A percentile compares a stretch with the other conserved stretches of the same genome.
Conservation (phyloP, 148 eudicot species). For the Camellia granthamiana region DNA sequence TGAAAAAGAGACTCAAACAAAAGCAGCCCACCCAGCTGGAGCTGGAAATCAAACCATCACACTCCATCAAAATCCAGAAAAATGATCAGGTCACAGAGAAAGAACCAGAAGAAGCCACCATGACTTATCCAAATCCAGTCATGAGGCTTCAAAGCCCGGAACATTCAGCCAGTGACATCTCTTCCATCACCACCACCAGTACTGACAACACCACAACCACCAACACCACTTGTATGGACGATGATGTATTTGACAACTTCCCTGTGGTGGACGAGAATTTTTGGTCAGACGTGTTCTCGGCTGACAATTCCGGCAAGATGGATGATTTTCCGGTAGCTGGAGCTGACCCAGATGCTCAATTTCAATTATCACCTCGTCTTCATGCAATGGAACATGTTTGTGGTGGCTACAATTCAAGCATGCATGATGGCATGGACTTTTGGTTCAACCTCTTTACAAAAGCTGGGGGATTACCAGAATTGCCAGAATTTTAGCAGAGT, state of each 20-base stretch:
- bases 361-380: background rate
- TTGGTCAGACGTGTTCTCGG: slow-evolving; percentile 47
- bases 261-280: slow-evolving; percentile 43
- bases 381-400: background rate
- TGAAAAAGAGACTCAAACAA: slow-evolving; percentile 47
- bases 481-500: slow-evolving; percentile 17
- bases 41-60: background rate
- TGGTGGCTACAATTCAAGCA: slow-evolving; percentile 2
- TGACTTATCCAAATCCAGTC: background rate
- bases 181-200: slow-evolving; percentile 30
- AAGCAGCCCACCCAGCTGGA: background rate
- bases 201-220: background rate
- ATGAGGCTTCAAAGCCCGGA: slow-evolving; percentile 23
- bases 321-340: slow-evolving; percentile 14
- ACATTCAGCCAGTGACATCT: slow-evolving; percentile 38
- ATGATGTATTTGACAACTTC: slow-evolving; percentile 15
- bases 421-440: slow-evolving; percentile 40
- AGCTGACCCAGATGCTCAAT: slow-evolving; percentile 5
- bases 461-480: slow-evolving; percentile 39
- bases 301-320: background rate
- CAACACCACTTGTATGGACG: slow-evolving; percentile 1
- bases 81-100: slow-evolving; percentile 2
- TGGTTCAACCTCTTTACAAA: slow-evolving; percentile 50
- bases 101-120: slow-evolving; percentile 6
- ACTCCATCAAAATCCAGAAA: background rate